Conservation (phyloP, 768 basidiomycete species). For the Rhizopogon vinicolor region DNA sequence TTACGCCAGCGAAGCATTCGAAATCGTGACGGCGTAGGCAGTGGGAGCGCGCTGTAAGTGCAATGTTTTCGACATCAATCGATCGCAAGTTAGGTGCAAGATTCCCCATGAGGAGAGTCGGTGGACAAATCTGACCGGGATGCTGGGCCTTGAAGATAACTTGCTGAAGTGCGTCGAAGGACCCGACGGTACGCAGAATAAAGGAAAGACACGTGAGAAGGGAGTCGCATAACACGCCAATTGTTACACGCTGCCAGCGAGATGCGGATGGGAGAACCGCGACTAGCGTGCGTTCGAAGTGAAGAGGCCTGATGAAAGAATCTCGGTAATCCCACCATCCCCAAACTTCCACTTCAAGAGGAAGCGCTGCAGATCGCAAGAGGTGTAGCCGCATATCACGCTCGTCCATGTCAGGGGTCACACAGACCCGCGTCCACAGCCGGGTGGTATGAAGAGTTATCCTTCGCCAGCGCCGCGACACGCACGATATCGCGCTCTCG, state of each 20-base stretch:
- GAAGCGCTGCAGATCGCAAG: not conserved
- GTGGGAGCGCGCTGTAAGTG: slow-evolving; percentile 14
- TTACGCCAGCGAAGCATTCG: slow-evolving; percentile 15
- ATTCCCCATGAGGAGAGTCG: slow-evolving; percentile 19
- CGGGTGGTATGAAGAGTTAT: slow-evolving; percentile 25
- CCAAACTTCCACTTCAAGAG: slow-evolving; percentile 22
- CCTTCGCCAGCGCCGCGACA: slow-evolving; percentile 28
- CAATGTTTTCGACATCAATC: slow-evolving; percentile 25
- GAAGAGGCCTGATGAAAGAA: slow-evolving; percentile 14
- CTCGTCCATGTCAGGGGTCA: slow-evolving; percentile 13
- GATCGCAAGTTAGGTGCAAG: slow-evolving; percentile 16
- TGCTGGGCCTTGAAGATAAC: slow-evolving; percentile 25
- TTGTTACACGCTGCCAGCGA: slow-evolving; percentile 24
- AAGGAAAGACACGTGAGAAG: slow-evolving; percentile 24
- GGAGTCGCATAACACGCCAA: slow-evolving; percentile 23
- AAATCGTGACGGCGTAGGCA: slow-evolving; percentile 10
- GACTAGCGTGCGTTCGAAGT: slow-evolving; percentile 22
- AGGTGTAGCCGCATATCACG: not conserved
- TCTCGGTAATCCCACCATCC: slow-evolving; percentile 27
- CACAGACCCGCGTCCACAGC: slow-evolving; percentile 23
- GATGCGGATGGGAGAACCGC: slow-evolving; percentile 19
- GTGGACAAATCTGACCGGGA: slow-evolving; percentile 23
- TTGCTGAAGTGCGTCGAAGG: slow-evolving; percentile 20
- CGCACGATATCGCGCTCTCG: slow-evolving; percentile 23
- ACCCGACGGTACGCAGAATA: slow-evolving; percentile 15